These are phyloP conservation scores for Buxus sempervirens DNA, from an alignment of 164 flowering plant species.

Conservation along the genomic window DNA sequence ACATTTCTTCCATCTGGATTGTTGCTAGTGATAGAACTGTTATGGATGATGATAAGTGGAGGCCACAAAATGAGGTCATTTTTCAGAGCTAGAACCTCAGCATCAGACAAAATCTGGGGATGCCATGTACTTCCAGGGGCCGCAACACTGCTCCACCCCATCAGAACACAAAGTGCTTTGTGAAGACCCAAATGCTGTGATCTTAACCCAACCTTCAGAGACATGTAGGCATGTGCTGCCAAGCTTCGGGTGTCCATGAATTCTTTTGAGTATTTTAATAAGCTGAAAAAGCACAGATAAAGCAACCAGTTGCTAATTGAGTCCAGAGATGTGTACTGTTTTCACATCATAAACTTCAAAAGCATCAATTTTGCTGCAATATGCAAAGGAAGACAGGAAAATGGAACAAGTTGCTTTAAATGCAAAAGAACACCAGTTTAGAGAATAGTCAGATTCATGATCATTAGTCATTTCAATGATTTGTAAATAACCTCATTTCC, in stretches of 20 bases:
- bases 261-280: constrained; percentile 27
- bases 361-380: neutral
- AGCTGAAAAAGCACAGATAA: constrained; percentile 31
- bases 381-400: neutral
- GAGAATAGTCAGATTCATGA: no score
- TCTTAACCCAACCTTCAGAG: constrained; percentile 40
- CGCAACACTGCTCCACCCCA: constrained; percentile 59
- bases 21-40: constrained; percentile 38
- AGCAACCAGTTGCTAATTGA: neutral
- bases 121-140: constrained; percentile 27
- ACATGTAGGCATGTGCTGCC: constrained; percentile 46
- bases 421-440: no score
- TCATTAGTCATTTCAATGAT: no score
- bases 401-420: neutral
- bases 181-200: constrained; percentile 71
- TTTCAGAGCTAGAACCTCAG: constrained; percentile 42
- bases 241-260: constrained; percentile 45
- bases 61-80: constrained; percentile 81
- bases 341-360: neutral
- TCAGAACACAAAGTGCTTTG: constrained; percentile 62
- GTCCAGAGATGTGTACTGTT: neutral
- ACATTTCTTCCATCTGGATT: constrained; percentile 30
- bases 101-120: constrained; percentile 30
- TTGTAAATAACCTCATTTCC: no score
- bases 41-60: constrained; percentile 58